Evolutionary conservation across 23 red algal species (phyloP).

Genomic region (Cyanidium caldarium): DNA sequence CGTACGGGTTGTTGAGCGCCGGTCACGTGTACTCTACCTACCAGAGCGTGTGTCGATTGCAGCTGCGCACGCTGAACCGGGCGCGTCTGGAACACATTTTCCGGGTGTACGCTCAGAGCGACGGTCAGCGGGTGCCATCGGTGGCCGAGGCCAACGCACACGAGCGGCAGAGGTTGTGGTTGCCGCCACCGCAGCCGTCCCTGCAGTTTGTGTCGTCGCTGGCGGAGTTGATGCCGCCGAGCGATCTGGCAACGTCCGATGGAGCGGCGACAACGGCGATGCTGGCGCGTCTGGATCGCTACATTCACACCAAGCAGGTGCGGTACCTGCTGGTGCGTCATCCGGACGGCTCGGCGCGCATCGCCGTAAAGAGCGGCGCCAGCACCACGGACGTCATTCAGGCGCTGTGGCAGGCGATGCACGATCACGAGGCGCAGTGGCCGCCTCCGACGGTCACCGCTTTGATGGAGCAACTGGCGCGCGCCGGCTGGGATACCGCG

Average conservation of each 20-base stretch:
- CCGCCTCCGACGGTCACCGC: background rate
- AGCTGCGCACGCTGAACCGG: constrained; percentile 68
- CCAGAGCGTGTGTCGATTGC: constrained; percentile 28
- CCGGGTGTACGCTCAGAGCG: constrained; percentile 1
- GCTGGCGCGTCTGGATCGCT: background rate
- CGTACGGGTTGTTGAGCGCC: constrained; percentile 21
- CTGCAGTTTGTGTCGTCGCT: background rate
- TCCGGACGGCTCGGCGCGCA: background rate
- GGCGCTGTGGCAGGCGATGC: background rate
- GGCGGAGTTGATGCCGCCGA: background rate
- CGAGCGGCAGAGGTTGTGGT: background rate
- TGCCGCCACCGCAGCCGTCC: background rate
- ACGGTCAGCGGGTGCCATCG: background rate
- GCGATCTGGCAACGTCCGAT: background rate
- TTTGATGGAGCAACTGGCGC: background rate
- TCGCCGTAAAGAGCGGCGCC: background rate
- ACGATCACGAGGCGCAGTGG: background rate
- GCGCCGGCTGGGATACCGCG: background rate
- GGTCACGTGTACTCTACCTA: constrained; percentile 44
- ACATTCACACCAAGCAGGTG: background rate
- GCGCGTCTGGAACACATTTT: constrained; percentile 23
- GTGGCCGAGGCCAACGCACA: background rate
- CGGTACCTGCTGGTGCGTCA: background rate
- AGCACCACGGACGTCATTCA: background rate
- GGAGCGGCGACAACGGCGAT: background rate